Base-by-base conservation (phyloP, 192 early-diverging fungal species). In the Backusella mclennaniae region DNA sequence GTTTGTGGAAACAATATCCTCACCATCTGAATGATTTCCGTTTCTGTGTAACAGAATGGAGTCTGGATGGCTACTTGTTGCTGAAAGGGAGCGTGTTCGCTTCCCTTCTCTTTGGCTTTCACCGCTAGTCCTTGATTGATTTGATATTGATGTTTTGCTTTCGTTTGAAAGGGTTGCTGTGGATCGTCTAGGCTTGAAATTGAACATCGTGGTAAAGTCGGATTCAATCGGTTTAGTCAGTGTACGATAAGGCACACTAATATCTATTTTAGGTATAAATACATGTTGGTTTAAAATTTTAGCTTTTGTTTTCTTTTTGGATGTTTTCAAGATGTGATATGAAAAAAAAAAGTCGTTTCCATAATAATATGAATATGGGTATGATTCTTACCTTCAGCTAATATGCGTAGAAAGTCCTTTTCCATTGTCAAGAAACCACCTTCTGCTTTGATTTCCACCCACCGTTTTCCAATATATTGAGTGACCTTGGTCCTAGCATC, bases 371-470 rank as follows among this genome's bases (percentile, higher is more conserved):
- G 12, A 14, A 42, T 11, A 42, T 44, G 4, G 15, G 17, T 49
- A 19, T 36, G 3, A 41, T 67, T 6, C 8, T 73, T 73, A 82
- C 81, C 81, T 63, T 70, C 75, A 9, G 82, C 31, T 35, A 83
- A 38, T 9, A 53, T 35, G 17, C 74, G 76, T 29, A 83, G 7
- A 17, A 70, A 56, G 0, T 76, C 72, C 46, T 83, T 80, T 23
- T 83, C 82, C 14, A 83, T n/a, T 15, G 36, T 70, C 11, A 56
- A 41, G 29, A 83, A 80, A 6, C 82, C 82, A 35, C 73, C 73
- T 14, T 70, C 70, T 19, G 78, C 74, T 41, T 83, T 83, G 17
- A 83, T 74, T 26, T 53, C 69, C 14, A 76, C 36, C 82, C 82
- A 83, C 7, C 78, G 66, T 33, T 79, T 71, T 6, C 53, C 36